phyloP scores from a whole-genome alignment of 306 rosid genomes.

The Lablab purpureus region DNA sequence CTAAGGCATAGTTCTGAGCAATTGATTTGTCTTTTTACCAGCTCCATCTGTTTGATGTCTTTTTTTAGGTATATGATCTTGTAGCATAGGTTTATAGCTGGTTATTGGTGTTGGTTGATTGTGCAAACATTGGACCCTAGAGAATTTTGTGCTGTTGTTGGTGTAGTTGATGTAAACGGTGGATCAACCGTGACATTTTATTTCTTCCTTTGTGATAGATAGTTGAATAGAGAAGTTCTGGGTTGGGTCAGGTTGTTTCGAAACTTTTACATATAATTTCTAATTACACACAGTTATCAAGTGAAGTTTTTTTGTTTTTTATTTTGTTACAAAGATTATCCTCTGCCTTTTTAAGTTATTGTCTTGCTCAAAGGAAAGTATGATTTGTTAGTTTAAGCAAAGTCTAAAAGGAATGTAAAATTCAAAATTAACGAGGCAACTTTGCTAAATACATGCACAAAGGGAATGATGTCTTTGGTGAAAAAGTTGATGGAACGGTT shows the following conservation, averaged over 20 bases:
- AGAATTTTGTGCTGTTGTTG: slow-evolving; percentile 43
- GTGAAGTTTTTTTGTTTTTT: background rate
- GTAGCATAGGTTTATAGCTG: slow-evolving; percentile 23
- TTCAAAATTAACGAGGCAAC: slow-evolving; percentile 10
- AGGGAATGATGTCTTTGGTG: slow-evolving; percentile 27
- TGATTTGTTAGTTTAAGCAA: slow-evolving; percentile 21
- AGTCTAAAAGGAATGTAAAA: background rate
- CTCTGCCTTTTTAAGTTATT: slow-evolving; percentile 12
- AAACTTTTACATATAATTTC: slow-evolving; percentile 25
- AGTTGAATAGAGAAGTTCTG: slow-evolving; percentile 46
- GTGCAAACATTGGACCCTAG: slow-evolving; percentile 22
- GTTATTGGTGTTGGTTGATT: slow-evolving; percentile 33
- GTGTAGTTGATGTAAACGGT: slow-evolving; percentile 38
- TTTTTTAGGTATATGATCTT: background rate
- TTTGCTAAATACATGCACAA: slow-evolving; percentile 43
- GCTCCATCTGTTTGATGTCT: slow-evolving; percentile 29
- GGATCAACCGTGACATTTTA: slow-evolving; percentile 21
- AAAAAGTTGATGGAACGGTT: slow-evolving; percentile 56
- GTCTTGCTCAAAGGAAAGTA: slow-evolving; percentile 7
- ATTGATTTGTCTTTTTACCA: slow-evolving; percentile 19
- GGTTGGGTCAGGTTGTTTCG: slow-evolving; percentile 48
- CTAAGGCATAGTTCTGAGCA: background rate
- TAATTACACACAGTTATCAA: slow-evolving; percentile 40
- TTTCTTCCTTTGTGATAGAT: background rate
- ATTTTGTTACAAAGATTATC: background rate